These are phyloP conservation scores for Pseudocercospora fijiensis DNA, from an alignment of 2,329 filamentous ascomycete genomes.

Conservation along the genomic window DNA sequence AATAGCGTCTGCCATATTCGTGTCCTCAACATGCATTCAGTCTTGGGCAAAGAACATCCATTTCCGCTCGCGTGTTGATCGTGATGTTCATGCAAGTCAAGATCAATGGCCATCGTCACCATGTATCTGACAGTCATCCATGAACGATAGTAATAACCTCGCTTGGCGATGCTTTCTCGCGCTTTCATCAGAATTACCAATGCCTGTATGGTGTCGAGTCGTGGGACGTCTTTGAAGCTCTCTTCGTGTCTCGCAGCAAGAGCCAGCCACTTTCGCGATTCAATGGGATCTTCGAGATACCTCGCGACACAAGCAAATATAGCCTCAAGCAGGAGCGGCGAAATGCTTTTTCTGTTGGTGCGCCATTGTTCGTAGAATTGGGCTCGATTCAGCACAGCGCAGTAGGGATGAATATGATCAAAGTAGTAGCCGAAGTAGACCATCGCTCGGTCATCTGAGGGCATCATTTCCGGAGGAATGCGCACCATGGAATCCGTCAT, in stretches of 20 bases:
- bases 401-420: slow-evolving; percentile 83
- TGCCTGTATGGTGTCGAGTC: slow-evolving; percentile 88
- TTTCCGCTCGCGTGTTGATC: slow-evolving; percentile 69
- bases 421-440: slow-evolving; percentile 92
- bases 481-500: slow-evolving; percentile 74
- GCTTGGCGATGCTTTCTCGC: slow-evolving; percentile 84
- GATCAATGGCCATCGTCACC: slow-evolving; percentile 87
- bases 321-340: slow-evolving; percentile 82
- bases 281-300: slow-evolving; percentile 76
- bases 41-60: slow-evolving; percentile 65
- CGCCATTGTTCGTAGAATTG: slow-evolving; percentile 90
- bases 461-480: slow-evolving; percentile 92
- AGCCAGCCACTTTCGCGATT: slow-evolving; percentile 90
- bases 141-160: slow-evolving; percentile 93
- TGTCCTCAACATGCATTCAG: slow-evolving; percentile 80
- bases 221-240: slow-evolving; percentile 87
- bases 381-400: slow-evolving; percentile 80
- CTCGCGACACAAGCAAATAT: slow-evolving; percentile 87
- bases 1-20: slow-evolving; percentile 89
- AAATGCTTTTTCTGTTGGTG: slow-evolving; percentile 76
- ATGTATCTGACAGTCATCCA: slow-evolving; percentile 96
- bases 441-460: slow-evolving; percentile 74
- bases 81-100: slow-evolving; percentile 84
- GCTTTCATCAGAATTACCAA: slow-evolving; percentile 86
- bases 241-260: slow-evolving; percentile 86